Percentiles rank a stretch among this genome's conserved stretches.
These are phyloP conservation scores for Neurospora sp. DNA, from an alignment of 495 filamentous ascomycete genomes.

Conservation along the genomic window DNA sequence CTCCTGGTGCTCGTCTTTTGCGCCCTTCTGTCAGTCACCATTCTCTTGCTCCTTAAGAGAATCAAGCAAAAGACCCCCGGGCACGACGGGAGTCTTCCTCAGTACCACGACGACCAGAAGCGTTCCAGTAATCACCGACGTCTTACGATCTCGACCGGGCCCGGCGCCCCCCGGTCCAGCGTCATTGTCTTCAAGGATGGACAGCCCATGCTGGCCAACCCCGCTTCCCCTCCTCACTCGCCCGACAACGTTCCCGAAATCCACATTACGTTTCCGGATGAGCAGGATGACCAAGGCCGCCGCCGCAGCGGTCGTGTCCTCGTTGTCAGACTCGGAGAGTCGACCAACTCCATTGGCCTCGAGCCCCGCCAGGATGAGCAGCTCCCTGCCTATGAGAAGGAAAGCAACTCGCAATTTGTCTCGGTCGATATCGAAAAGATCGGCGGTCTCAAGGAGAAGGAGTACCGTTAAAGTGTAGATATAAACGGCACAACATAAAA, in stretches of 20 bases:
- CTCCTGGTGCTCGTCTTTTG: slow-evolving; percentile 68
- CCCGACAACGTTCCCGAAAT: slow-evolving; percentile 83
- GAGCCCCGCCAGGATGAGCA: slow-evolving; percentile 74
- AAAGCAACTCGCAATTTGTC: slow-evolving; percentile 66
- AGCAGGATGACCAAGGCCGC: slow-evolving; percentile 80
- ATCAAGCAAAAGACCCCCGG: slow-evolving; percentile 23
- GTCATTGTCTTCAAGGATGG: slow-evolving; percentile 61
- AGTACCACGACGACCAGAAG: slow-evolving; percentile 39
- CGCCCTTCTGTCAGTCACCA: slow-evolving; percentile 52
- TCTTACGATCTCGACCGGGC: slow-evolving; percentile 43
- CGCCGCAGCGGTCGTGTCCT: slow-evolving; percentile 78
- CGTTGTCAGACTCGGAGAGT: slow-evolving; percentile 86
- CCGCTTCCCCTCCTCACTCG: slow-evolving; percentile 63
- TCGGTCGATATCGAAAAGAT: slow-evolving; percentile 90
- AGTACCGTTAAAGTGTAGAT: slow-evolving; percentile 27
- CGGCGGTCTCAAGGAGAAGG: slow-evolving; percentile 89
- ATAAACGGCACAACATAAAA: background rate
- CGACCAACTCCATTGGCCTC: slow-evolving; percentile 57
- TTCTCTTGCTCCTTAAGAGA: slow-evolving; percentile 61
- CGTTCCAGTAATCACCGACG: slow-evolving; percentile 30
- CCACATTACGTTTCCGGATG: slow-evolving; percentile 95
- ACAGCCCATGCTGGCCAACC: slow-evolving; percentile 63
- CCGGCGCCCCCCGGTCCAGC: slow-evolving; percentile 62
- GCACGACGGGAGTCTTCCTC: slow-evolving; percentile 42
- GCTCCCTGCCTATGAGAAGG: slow-evolving; percentile 80